Percentiles rank a stretch among this genome's conserved stretches.
phyloP scores from a whole-genome alignment of 2,329 filamentous ascomycete genomes.

The Talaromyces piceae region DNA sequence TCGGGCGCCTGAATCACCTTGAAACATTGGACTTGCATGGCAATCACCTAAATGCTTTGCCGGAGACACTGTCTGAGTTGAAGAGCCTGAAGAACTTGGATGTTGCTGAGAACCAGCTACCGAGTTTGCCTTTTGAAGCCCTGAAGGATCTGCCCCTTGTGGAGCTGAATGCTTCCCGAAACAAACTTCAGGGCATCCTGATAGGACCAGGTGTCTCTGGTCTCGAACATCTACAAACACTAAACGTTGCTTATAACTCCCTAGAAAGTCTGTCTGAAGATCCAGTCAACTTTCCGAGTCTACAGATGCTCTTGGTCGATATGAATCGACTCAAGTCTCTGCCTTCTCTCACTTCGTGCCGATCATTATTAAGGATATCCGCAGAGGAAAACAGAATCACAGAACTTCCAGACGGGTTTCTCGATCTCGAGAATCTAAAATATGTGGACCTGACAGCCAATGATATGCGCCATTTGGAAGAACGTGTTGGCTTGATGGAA shows the following conservation, averaged over 20 bases:
- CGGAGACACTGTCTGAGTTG: conserved; percentile 60
- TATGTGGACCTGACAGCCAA: conserved; percentile 82
- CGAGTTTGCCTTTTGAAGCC: conserved; percentile 60
- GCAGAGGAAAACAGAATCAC: conserved; percentile 76
- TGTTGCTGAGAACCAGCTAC: conserved; percentile 69
- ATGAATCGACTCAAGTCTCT: conserved; percentile 69
- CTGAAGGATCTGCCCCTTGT: conserved; percentile 62
- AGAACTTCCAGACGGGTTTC: conserved; percentile 69
- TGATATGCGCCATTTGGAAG: conserved; percentile 66
- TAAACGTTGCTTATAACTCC: conserved; percentile 74
- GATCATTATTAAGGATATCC: conserved; percentile 62
- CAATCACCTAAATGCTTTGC: conserved; percentile 69
- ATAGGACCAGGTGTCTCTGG: conserved; percentile 55
- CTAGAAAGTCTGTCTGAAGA: conserved; percentile 48
- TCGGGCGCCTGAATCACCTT: conserved; percentile 59
- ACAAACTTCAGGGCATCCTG: conserved; percentile 65
- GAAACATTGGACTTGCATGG: conserved; percentile 75
- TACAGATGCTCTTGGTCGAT: conserved; percentile 69
- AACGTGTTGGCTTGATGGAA: conserved; percentile 73
- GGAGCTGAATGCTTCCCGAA: conserved; percentile 69
- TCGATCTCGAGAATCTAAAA: conserved; percentile 58
- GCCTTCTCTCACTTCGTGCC: conserved; percentile 69
- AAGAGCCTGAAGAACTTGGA: conserved; percentile 67
- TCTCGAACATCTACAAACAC: conserved; percentile 59
- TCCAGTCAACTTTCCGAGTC: conserved; percentile 56